Conservation (phyloP, 2,329 filamentous ascomycete species). For the Xylaria sp. region DNA sequence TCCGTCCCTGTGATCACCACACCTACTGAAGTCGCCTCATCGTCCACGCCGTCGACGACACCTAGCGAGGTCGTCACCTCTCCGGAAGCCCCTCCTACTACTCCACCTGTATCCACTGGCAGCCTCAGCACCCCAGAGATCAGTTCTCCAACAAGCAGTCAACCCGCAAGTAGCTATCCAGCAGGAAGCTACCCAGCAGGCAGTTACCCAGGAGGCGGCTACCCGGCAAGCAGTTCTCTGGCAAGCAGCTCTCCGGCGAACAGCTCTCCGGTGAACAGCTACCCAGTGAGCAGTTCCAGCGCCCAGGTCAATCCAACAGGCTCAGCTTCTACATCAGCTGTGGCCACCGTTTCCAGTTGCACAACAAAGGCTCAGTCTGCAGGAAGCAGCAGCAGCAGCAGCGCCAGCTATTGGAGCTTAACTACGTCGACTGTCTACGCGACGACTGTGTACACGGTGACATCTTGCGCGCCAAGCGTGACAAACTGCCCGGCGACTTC, state of each 20-base stretch:
- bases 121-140: constrained; percentile 1
- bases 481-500: constrained; percentile 27
- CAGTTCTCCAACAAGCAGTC: not conserved
- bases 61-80: constrained; percentile 7
- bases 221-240: not conserved
- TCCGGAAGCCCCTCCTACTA: constrained; percentile 11
- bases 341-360: not conserved
- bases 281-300: constrained; percentile 19
- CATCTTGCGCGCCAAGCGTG: constrained; percentile 35
- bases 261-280: constrained; percentile 1
- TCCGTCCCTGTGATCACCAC: constrained; percentile 24
- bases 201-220: not conserved
- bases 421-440: constrained; percentile 38
- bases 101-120: not conserved
- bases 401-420: not conserved
- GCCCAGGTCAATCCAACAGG: not conserved
- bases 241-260: constrained; percentile 2
- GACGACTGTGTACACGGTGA: constrained; percentile 35
- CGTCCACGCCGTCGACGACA: constrained; percentile 21
- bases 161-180: not conserved
- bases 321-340: not conserved
- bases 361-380: constrained; percentile 12
- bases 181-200: not conserved
- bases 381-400: constrained; percentile 14
- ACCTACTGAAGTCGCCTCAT: constrained; percentile 2